Percentiles rank a stretch among this genome's conserved stretches.
Conservation (phyloP, 495 filamentous ascomycete genomes). For the Pseudoneurospora amorphoporcata region DNA sequence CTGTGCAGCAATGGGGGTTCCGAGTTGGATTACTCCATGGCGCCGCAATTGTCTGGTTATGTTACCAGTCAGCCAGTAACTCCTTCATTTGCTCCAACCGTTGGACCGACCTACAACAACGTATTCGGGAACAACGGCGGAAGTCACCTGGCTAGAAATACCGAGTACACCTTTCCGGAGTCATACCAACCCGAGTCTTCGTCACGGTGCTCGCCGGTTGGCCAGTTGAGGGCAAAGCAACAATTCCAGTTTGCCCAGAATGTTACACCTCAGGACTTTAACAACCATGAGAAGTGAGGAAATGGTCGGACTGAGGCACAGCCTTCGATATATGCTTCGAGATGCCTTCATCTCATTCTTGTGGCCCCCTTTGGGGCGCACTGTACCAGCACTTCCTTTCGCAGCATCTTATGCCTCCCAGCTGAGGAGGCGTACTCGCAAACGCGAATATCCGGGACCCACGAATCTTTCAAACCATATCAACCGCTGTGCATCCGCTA, state of each 20-base stretch:
- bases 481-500: background rate
- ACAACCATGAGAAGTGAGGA: slow-evolving; percentile 13
- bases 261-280: slow-evolving; percentile 38
- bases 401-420: background rate
- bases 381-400: slow-evolving; percentile 3
- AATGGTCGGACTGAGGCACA: background rate
- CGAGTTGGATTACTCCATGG: slow-evolving; percentile 29
- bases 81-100: slow-evolving; percentile 29
- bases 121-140: slow-evolving; percentile 15
- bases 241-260: slow-evolving; percentile 42
- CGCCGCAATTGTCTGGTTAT: slow-evolving; percentile 29
- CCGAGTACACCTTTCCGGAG: slow-evolving; percentile 34
- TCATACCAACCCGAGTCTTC: slow-evolving; percentile 31
- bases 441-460: background rate
- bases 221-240: slow-evolving; percentile 24
- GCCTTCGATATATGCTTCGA: background rate
- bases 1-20: slow-evolving; percentile 33
- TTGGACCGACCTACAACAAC: slow-evolving; percentile 25
- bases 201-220: slow-evolving; percentile 30
- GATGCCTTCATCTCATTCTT: background rate
- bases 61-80: slow-evolving; percentile 33
- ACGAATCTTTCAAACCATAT: background rate
- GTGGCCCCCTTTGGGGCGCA: background rate
- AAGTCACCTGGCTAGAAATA: slow-evolving; percentile 14
- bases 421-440: background rate